Conservation (phyloP, 202 grass and related monocot genomes). For the Panicum virgatum region DNA sequence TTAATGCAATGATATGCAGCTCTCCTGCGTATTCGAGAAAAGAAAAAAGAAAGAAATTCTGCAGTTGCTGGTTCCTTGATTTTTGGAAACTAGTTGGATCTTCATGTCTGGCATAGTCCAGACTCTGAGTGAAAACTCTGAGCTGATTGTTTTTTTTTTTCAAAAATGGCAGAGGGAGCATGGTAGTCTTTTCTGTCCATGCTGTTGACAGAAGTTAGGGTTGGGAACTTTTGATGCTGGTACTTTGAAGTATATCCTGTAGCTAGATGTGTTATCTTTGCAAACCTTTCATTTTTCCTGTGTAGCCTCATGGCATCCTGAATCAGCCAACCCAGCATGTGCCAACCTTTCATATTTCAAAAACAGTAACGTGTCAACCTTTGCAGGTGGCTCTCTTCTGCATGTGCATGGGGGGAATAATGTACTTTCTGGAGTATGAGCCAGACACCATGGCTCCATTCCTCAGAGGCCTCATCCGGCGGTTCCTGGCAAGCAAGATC, state of each 20-base stretch:
- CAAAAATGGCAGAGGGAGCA: neutral
- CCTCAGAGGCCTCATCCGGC: constrained; percentile 83
- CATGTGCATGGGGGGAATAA: constrained; percentile 94
- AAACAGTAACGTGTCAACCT: constrained; percentile 17
- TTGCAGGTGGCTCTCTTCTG: constrained; percentile 94
- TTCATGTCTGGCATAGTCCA: neutral
- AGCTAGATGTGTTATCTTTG: neutral
- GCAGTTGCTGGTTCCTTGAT: neutral
- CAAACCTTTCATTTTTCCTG: neutral
- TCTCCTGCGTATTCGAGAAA: too few species aligned
- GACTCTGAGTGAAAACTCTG: neutral
- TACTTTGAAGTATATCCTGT: neutral
- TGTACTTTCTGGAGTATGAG: constrained; percentile 97
- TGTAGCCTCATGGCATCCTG: neutral
- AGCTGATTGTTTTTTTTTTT: neutral
- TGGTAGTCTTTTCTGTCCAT: neutral
- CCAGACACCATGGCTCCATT: constrained; percentile 98
- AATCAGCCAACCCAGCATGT: neutral
- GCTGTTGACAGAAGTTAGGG: neutral
- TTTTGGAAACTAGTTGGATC: neutral
- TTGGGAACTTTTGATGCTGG: neutral
- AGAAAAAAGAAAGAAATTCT: too few species aligned
- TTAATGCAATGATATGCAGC: too few species aligned
- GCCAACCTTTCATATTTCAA: neutral
- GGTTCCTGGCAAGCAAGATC: constrained; percentile 95